These are phyloP conservation scores for Cenchrus fungigraminus DNA, from an alignment of 176 grass and related monocot species.

Conservation along the genomic window DNA sequence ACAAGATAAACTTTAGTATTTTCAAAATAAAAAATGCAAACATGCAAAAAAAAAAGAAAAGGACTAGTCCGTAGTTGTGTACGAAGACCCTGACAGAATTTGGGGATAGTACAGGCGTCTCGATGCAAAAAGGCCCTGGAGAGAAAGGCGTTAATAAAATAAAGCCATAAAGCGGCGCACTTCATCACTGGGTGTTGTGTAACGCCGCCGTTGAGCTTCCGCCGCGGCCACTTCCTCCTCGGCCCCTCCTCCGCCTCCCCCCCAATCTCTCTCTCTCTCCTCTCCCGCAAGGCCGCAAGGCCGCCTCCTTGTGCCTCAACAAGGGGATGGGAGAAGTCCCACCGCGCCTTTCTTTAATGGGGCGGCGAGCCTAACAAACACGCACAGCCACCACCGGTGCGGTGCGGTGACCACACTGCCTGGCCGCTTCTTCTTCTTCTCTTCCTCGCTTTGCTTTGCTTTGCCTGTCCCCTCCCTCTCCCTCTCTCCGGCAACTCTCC, in stretches of 20 bases:
- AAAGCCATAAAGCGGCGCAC: too few species aligned
- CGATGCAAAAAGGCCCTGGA: too few species aligned
- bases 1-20: too few species aligned
- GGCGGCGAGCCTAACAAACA: constrained; percentile 40
- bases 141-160: too few species aligned
- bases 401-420: constrained; percentile 31
- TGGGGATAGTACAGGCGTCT: too few species aligned
- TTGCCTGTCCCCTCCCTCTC: not conserved
- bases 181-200: constrained; percentile 10
- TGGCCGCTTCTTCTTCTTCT: not conserved
- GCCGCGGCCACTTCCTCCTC: not conserved
- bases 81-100: too few species aligned
- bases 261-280: not conserved
- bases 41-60: too few species aligned
- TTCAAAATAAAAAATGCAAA: too few species aligned
- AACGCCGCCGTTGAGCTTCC: constrained; percentile 50
- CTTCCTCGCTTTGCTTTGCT: not conserved
- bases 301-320: not conserved
- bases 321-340: not conserved
- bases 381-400: constrained; percentile 22
- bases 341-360: constrained; percentile 56
- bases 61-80: too few species aligned
- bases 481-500: not conserved
- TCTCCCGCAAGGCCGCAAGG: not conserved
- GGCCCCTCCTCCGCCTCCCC: not conserved